Base-by-base conservation (phyloP, 805 yeast genomes). In the Lipomyces spencermartinsiae region DNA sequence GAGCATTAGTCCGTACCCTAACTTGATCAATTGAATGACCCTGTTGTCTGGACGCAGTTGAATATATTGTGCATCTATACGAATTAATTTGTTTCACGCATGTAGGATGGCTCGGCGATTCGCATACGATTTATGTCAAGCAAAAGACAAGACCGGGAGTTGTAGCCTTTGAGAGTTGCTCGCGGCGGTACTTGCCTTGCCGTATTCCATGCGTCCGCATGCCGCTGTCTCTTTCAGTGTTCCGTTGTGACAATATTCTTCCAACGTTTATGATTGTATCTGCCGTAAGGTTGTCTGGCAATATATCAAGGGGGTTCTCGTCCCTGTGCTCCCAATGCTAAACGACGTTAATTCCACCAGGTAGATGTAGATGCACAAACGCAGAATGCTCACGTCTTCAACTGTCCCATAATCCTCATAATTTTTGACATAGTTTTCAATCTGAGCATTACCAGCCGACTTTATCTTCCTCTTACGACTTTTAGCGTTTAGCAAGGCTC, bases 11-110 rank as follows among this genome's bases (percentile, higher is more conserved):
- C 31, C n/a, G n/a, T 51, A 51, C 25, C 55, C 55, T 7, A 51
- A 51, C 55, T 16, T 51, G 29, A 51, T 51, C 25, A 51, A 51
- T 51, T 51, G 55, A 51, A 51, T 19, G 55, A 51, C 12, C 12
- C 31, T 25, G 43, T 37, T 37, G 43, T 37, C 12, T 37, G 9
- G 43, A 8, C 7, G 55, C 55, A 49, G 55, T 49, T 49, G 55
- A 49, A 19, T 49, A 14, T 49, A 49, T 49, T 51, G 55, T 5
- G 55, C 55, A n/a, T n/a, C n/a, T n/a, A n/a, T n/a, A n/a, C n/a
- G n/a, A n/a, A n/a, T n/a, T n/a, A n/a, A n/a, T n/a, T n/a, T n/a
- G n/a, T n/a, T n/a, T n/a, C n/a, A n/a, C n/a, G n/a, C n/a, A n/a
- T n/a, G n/a, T n/a, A n/a, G n/a, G n/a, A n/a, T n/a, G n/a, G n/a